phyloP scores from a whole-genome alignment of 2,329 filamentous ascomycete genomes.

The Pseudogymnoascus sp. region DNA sequence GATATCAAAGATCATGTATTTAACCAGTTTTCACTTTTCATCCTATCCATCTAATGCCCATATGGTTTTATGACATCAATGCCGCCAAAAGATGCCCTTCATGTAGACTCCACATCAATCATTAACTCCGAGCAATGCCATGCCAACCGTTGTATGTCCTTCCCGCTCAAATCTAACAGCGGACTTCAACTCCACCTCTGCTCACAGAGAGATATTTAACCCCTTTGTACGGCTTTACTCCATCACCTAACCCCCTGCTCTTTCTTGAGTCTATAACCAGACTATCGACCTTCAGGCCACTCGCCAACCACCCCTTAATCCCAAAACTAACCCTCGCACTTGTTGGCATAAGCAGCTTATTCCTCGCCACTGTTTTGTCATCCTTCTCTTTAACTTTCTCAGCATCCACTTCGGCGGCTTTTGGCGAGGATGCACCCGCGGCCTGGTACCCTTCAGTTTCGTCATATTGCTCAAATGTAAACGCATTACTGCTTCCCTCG shows the following conservation, averaged over 20 bases:
- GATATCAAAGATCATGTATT: not conserved
- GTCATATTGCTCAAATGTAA: conserved; percentile 35
- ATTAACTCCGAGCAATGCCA: conserved; percentile 6
- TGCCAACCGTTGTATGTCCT: not conserved
- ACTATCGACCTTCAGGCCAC: conserved; percentile 60
- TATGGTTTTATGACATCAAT: not conserved
- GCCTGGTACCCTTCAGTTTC: conserved; percentile 48
- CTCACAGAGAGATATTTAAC: conserved; percentile 90
- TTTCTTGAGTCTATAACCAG: conserved; percentile 66
- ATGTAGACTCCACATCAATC: conserved; percentile 2
- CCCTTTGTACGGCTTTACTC: conserved; percentile 91
- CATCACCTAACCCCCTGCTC: conserved; percentile 77
- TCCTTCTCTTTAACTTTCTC: conserved; percentile 40
- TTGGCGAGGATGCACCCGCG: conserved; percentile 28
- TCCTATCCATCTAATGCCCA: not conserved
- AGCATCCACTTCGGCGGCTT: conserved; percentile 27
- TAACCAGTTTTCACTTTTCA: not conserved
- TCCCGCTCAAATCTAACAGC: conserved; percentile 35
- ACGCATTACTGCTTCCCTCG: conserved; percentile 33
- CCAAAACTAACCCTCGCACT: conserved; percentile 68
- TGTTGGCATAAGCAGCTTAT: conserved; percentile 72
- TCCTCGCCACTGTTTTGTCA: conserved; percentile 53
- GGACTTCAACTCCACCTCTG: conserved; percentile 56
- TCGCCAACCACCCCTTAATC: conserved; percentile 62
- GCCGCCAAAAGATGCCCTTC: not conserved